Percentiles rank a stretch among this genome's conserved stretches.
Conservation (phyloP, 78 protist genomes). For the Pigoraptor vietnamica region DNA sequence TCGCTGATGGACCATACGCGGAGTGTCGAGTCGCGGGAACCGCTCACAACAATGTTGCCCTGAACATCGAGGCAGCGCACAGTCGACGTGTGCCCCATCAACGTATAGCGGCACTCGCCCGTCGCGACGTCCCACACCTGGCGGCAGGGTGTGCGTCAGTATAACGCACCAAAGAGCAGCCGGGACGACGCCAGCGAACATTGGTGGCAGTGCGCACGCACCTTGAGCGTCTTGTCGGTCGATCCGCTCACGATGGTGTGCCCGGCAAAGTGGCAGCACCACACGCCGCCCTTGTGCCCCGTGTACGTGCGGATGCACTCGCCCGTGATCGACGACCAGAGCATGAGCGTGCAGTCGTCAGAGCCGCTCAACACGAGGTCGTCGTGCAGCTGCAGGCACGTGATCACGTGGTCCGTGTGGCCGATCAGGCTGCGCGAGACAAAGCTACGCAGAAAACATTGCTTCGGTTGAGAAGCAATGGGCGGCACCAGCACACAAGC, state of each 20-base stretch:
- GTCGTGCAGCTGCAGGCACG: conserved; percentile 10
- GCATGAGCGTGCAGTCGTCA: conserved; percentile 10
- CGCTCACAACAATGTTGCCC: background rate
- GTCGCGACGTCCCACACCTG: background rate
- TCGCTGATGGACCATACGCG: conserved; percentile 7
- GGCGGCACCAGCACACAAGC: no score
- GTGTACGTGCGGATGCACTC: background rate
- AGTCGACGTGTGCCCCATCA: conserved; percentile 7
- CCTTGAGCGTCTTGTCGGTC: conserved; percentile 3
- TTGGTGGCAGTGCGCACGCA: background rate
- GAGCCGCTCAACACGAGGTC: background rate
- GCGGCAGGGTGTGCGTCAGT: background rate
- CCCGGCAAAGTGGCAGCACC: conserved; percentile 13
- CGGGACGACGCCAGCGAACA: background rate
- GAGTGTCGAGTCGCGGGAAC: conserved; percentile 16
- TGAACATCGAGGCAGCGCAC: conserved; percentile 7
- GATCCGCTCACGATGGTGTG: conserved; percentile 11
- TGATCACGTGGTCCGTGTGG: background rate
- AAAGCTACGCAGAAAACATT: background rate
- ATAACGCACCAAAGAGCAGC: no score
- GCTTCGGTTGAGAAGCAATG: no score
- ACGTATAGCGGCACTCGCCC: background rate
- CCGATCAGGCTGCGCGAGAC: background rate
- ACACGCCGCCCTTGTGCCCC: conserved; percentile 38
- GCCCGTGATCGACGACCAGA: conserved; percentile 9